A percentile compares a stretch with the other conserved stretches of the same genome.
Evolutionary conservation across 768 basidiomycete genomes (phyloP).

Genomic region (Suillus hirtellus): DNA sequence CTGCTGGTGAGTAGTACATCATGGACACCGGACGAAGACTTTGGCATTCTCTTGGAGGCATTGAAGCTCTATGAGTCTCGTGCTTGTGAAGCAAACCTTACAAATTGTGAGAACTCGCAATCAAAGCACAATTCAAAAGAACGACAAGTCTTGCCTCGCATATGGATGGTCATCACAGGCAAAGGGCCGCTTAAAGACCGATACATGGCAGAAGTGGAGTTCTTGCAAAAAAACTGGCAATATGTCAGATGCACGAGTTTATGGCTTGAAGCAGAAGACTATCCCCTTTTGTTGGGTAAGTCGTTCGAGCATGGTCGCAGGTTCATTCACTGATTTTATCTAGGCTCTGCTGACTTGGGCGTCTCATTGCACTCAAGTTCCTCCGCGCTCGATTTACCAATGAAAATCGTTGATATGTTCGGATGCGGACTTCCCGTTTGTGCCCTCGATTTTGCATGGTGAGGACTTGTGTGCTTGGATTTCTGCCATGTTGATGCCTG

Average conservation of each 20-base stretch:
- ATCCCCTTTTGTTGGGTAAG: slow-evolving; percentile 81
- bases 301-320: slow-evolving; percentile 3
- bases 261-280: slow-evolving; percentile 91
- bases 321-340: slow-evolving; percentile 1
- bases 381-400: slow-evolving; percentile 89
- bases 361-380: slow-evolving; percentile 90
- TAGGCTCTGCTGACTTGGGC: slow-evolving; percentile 90
- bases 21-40: slow-evolving; percentile 98
- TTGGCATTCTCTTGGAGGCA: slow-evolving; percentile 77
- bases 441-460: slow-evolving; percentile 87
- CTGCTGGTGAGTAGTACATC: slow-evolving; percentile 90
- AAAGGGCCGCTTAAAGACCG: slow-evolving; percentile 75
- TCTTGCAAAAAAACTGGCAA: slow-evolving; percentile 63
- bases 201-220: slow-evolving; percentile 73
- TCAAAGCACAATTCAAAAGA: slow-evolving; percentile 15
- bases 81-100: slow-evolving; percentile 39
- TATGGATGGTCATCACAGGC: slow-evolving; percentile 87
- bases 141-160: slow-evolving; percentile 56
- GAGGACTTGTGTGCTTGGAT: slow-evolving; percentile 22
- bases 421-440: slow-evolving; percentile 94
- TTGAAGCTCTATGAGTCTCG: slow-evolving; percentile 67
- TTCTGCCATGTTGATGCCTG: slow-evolving; percentile 9
- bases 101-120: neutral
- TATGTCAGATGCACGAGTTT: slow-evolving; percentile 78
- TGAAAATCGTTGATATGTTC: slow-evolving; percentile 99